These are phyloP conservation scores for Beauveria scarabaeidicola DNA, from an alignment of 2,329 filamentous ascomycete species.

Conservation along the genomic window DNA sequence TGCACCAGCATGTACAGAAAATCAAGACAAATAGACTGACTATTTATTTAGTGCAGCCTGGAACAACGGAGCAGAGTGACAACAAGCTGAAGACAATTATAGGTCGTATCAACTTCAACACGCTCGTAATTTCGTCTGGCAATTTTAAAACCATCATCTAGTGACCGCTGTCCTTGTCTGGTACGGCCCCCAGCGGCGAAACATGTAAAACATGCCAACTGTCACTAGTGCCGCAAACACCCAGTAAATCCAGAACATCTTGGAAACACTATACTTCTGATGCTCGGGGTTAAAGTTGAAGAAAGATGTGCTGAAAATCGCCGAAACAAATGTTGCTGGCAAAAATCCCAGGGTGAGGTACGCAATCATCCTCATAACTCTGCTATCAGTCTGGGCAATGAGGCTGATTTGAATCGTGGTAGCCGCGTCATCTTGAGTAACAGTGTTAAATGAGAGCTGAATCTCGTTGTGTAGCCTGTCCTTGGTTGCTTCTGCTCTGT, in stretches of 20 bases:
- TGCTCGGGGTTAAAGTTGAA: constrained; percentile 26
- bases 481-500: constrained; percentile 30
- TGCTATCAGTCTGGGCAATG: constrained; percentile 36
- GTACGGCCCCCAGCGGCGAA: no score
- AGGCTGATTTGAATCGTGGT: constrained; percentile 31
- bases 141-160: no score
- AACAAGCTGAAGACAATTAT: no score
- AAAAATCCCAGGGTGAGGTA: constrained; percentile 40
- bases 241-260: constrained; percentile 27
- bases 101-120: no score
- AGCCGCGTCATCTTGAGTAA: constrained; percentile 32
- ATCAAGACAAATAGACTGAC: no score
- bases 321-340: constrained; percentile 41
- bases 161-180: no score
- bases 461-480: constrained; percentile 46
- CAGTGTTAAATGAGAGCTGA: constrained; percentile 39
- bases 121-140: no score
- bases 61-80: no score
- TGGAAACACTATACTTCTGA: constrained; percentile 15
- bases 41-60: no score
- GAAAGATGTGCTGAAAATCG: constrained; percentile 39
- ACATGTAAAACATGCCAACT: neutral
- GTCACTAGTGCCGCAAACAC: neutral
- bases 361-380: constrained; percentile 43
- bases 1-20: no score